Evolutionary conservation across 179 eudicot species (phyloP), one percentile per base, ranked within the genome.

Genomic region (Pouteria campechiana): DNA sequence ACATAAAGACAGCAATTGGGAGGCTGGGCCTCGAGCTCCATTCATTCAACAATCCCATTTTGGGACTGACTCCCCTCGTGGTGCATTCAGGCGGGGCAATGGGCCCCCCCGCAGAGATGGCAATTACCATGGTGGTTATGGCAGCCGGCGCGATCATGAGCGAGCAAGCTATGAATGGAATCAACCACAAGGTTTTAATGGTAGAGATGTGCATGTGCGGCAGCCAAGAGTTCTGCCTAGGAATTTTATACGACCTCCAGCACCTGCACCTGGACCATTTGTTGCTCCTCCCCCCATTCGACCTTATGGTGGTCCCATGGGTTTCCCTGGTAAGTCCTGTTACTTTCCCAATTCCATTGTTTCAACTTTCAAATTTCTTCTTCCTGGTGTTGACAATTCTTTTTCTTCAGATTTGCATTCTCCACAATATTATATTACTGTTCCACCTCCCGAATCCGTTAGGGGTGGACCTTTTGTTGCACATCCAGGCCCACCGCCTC

Each of bases 161-260:
- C 78, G 82, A 20, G 80, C 80, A 24, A 84, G 78, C 55, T 75
- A 62, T 50, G 95, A 84, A 13, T 84, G 93, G 95, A 81, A 64
- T 54, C 67, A 70, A 42, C 67, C 51, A 23, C 55, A 81, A 60
- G 67, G 67, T 64, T 85, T 69, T 64, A 71, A 61, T 32, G 75
- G 81, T 15, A 67, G 93, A 64, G 98, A 79, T 57, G 57, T 69
- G 40, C 54, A 64, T 37, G 21, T 70, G 72, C 83, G 67, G 50
- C 63, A 58, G 18, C 81, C 56, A 25, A 54, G 81, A 37, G 78
- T 23, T 52, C 46, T 49, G 17, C 57, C 73, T 12, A 79, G 90
- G 74, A 68, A 75, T 12, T 58, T 44, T 50, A 41, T 60, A 11
- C 69, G 70, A 53, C 60, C 63, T 22, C 72, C 75, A 7, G 58